Evolutionary conservation across 495 filamentous ascomycete genomes (phyloP).

Genomic region (Glonium stellatum): DNA sequence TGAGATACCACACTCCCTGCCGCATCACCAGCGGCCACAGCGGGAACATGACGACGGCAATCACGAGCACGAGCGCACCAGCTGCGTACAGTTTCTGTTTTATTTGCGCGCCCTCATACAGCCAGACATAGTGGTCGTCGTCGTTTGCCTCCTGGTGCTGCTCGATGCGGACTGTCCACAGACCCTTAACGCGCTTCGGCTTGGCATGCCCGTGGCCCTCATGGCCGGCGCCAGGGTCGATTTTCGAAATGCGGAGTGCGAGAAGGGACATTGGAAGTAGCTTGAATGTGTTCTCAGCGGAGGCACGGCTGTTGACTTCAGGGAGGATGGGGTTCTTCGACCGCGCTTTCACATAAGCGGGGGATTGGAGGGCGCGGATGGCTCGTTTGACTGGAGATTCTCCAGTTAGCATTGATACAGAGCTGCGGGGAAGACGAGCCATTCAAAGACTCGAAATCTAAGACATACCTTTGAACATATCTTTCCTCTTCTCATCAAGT

Average conservation of each 20-base stretch:
- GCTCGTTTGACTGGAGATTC: conserved; percentile 78
- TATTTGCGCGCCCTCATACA: conserved; percentile 91
- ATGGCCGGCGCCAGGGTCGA: conserved; percentile 61
- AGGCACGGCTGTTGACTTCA: conserved; percentile 74
- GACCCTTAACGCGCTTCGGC: conserved; percentile 84
- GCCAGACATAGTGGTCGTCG: conserved; percentile 92
- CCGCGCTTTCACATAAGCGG: conserved; percentile 77
- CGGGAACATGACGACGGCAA: conserved; percentile 88
- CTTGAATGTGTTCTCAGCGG: conserved; percentile 89
- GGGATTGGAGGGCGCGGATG: conserved; percentile 83
- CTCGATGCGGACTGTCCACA: conserved; percentile 95
- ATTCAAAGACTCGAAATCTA: background rate
- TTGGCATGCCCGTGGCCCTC: conserved; percentile 67
- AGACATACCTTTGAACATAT: conserved; percentile 83
- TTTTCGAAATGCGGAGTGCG: conserved; percentile 80
- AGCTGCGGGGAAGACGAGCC: conserved; percentile 2
- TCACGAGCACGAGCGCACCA: conserved; percentile 71
- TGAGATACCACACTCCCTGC: conserved; percentile 94
- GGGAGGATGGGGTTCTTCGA: conserved; percentile 87
- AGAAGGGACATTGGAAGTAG: conserved; percentile 92
- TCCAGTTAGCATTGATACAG: too few species aligned
- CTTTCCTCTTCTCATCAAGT: conserved; percentile 91
- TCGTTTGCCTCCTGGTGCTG: conserved; percentile 89
- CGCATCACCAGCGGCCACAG: conserved; percentile 90
- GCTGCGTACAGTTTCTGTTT: conserved; percentile 86